phyloP scores from a whole-genome alignment of 2,329 filamentous ascomycete genomes.

The Onygenales sp. region DNA sequence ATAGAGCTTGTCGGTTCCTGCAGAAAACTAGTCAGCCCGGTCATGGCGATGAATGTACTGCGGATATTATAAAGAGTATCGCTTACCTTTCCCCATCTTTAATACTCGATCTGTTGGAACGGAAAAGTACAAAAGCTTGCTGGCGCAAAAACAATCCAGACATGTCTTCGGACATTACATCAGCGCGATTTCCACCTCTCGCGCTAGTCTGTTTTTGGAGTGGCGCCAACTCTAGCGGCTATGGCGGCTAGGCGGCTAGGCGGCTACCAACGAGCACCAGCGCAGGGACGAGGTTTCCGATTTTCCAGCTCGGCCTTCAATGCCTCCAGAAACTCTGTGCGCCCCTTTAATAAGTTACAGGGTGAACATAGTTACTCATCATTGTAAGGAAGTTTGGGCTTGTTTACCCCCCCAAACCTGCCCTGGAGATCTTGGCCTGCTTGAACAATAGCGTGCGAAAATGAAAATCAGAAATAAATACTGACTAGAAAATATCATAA shows the following conservation, averaged over 20 bases:
- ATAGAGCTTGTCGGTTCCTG: constrained; percentile 43
- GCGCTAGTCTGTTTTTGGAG: background rate
- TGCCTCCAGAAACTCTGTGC: no score
- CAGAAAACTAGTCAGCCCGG: background rate
- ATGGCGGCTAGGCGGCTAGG: no score
- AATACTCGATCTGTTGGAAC: background rate
- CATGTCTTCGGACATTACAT: background rate
- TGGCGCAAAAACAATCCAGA: background rate
- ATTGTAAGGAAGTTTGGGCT: no score
- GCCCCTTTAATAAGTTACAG: no score
- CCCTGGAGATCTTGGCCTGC: no score
- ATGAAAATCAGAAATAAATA: background rate
- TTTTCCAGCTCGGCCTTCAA: no score
- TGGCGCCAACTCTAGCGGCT: no score
- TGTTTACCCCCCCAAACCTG: no score
- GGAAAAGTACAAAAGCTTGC: background rate
- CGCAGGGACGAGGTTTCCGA: no score
- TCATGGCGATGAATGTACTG: constrained; percentile 4
- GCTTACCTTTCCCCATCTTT: constrained; percentile 26
- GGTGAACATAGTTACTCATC: no score
- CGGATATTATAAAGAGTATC: constrained; percentile 1
- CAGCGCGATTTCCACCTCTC: background rate
- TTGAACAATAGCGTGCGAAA: no score
- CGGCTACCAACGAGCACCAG: no score
- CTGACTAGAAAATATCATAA: background rate